Evolutionary conservation across 257 asterid species (phyloP), one percentile per base, ranked within the genome.

Genomic region (Solanum virginianum): DNA sequence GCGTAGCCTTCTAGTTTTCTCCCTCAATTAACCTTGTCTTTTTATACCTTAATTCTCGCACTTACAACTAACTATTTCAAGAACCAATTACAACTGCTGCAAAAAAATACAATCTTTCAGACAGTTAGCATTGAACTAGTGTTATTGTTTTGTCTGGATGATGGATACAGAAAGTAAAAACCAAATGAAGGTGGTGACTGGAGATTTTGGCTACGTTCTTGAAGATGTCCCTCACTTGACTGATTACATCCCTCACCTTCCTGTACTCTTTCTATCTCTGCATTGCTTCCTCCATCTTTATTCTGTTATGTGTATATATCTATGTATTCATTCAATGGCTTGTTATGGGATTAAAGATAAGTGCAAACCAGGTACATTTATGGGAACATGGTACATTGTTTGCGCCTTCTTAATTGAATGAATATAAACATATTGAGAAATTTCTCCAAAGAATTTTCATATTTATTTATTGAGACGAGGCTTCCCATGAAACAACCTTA

Each of bases 211-310:
- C 54, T 96, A 91, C 85, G 90, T 94, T n/a, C 98, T 96, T 63
- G 89, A 96, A 87, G 99, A 96, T 80, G 99, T 96, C 15, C 99
- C 99, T 84, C 98, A 96, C 92, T 80, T 96, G 83, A 65, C 90
- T 70, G 98, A 96, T 88, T 96, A 96, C 92, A 90, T 94, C 84
- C 60, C 97, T 83, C 90, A 96, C 92, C 95, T 94, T 84, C 87
- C 89, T 69, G 98, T 96, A 83, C 15, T 63, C 70, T 84, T 85
- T 71, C 15, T 39, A 69, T 18, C 20, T 84, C 20, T 84, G 49
- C 18, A 5, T 41, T 39, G 43, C 7, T 3, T 39, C 0, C 45
- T 2, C 8, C 7, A 39, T 39, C 43, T 1, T 15, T 57, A 24
- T 57, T 24, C 20, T 8, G 65, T 59, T 59, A 20, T 59, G 29